A percentile compares a stretch with the other conserved stretches of the same genome.
Evolutionary conservation across 2,329 filamentous ascomycete genomes (phyloP).

Genomic region (Tympanopsis confertula): DNA sequence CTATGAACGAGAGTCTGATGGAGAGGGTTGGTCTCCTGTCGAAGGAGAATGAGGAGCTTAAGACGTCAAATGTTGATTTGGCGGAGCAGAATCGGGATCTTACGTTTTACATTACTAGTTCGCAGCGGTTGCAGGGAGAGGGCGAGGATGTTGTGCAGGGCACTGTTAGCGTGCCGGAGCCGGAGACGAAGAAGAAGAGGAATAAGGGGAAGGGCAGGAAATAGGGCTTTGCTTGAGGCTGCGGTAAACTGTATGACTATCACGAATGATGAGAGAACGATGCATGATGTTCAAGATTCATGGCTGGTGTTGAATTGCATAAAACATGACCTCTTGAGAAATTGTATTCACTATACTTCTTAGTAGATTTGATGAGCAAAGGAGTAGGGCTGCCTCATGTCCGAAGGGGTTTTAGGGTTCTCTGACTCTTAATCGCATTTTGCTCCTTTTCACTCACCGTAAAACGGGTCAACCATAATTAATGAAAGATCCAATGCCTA

Average conservation of each 20-base stretch:
- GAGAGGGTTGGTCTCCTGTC: conserved; percentile 64
- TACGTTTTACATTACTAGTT: conserved; percentile 74
- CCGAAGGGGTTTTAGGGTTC: no score
- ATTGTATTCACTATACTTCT: no score
- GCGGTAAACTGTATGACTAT: neutral
- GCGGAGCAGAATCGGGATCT: conserved; percentile 80
- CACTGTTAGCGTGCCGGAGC: conserved; percentile 54
- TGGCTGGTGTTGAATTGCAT: no score
- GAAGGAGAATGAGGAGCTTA: conserved; percentile 42
- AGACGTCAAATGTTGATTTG: conserved; percentile 58
- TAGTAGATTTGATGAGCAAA: no score
- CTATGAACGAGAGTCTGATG: conserved; percentile 70
- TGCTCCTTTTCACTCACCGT: no score
- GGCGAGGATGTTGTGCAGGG: conserved; percentile 68
- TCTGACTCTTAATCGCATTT: no score
- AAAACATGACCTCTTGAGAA: no score
- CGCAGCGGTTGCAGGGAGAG: conserved; percentile 65
- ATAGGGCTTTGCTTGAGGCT: neutral
- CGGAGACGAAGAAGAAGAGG: conserved; percentile 20
- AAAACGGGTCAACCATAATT: no score
- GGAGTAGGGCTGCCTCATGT: no score
- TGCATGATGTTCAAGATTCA: neutral
- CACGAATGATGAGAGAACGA: neutral
- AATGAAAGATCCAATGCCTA: no score
- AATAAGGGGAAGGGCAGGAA: conserved; percentile 32